These are phyloP conservation scores for Phalaenopsis hybrid DNA, from an alignment of 116 monocot species.

Conservation along the genomic window DNA sequence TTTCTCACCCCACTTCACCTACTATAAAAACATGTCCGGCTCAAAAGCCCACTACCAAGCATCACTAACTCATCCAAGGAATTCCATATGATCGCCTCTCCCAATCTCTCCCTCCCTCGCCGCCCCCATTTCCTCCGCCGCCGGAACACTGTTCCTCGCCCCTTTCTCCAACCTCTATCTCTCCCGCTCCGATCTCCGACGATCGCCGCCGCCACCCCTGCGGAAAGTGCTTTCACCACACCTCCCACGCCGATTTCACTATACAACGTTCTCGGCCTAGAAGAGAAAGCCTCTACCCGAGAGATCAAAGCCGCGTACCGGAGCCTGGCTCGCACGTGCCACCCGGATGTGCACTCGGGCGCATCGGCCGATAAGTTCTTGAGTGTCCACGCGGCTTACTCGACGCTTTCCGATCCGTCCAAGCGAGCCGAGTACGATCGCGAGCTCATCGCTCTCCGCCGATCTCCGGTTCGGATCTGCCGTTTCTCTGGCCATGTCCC, in stretches of 20 bases:
- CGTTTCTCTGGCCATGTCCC: not conserved
- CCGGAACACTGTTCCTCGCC: constrained; percentile 5
- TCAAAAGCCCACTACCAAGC: not conserved
- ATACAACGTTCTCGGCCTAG: constrained; percentile 45
- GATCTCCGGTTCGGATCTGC: not conserved
- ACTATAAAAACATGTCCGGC: not conserved
- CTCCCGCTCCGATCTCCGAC: constrained; percentile 2
- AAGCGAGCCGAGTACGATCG: constrained; percentile 60
- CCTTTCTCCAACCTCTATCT: not conserved
- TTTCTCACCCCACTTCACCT: too few species aligned
- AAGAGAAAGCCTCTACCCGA: constrained; percentile 14
- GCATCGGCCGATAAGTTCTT: constrained; percentile 39
- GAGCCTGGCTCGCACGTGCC: constrained; percentile 47
- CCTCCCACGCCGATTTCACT: constrained; percentile 17
- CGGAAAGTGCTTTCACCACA: constrained; percentile 7
- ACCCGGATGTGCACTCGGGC: constrained; percentile 51
- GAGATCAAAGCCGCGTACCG: constrained; percentile 84
- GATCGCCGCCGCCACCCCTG: constrained; percentile 5
- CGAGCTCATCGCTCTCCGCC: not conserved
- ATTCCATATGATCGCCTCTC: constrained; percentile 10
- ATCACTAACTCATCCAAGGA: not conserved
- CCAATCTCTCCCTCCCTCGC: not conserved
- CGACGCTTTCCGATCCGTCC: constrained; percentile 56
- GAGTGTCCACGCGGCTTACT: constrained; percentile 53
- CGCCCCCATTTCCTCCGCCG: not conserved